Conservation (phyloP, 225 moss, liverwort and hornwort species). For the Physcomitrium patens region DNA sequence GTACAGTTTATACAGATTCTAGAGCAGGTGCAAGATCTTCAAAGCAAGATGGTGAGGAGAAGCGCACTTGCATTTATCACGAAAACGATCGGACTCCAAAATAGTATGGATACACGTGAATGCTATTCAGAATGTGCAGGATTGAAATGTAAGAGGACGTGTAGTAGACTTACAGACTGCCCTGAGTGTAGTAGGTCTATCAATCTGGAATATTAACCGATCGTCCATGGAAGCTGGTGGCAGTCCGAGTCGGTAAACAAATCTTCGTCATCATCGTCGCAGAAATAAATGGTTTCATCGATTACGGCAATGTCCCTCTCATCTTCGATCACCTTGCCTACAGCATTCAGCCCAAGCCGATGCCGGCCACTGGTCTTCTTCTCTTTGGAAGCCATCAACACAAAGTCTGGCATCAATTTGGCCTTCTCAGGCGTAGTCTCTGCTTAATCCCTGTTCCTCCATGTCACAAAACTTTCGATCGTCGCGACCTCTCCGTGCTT, state of each 20-base stretch:
- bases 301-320: slow-evolving; percentile 71
- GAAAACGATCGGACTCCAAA: not conserved
- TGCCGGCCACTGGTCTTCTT: slow-evolving; percentile 71
- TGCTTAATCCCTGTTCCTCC: slow-evolving; percentile 88
- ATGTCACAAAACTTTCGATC: slow-evolving; percentile 76
- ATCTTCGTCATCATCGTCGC: slow-evolving; percentile 87
- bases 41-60: not conserved
- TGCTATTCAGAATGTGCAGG: slow-evolving; percentile 35
- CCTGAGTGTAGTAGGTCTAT: slow-evolving; percentile 17
- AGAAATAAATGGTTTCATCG: slow-evolving; percentile 56
- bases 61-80: not conserved
- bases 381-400: slow-evolving; percentile 81
- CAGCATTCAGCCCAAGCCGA: slow-evolving; percentile 88
- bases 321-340: slow-evolving; percentile 57
- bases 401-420: slow-evolving; percentile 82
- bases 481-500: slow-evolving; percentile 97
- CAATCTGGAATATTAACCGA: slow-evolving; percentile 1
- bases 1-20: too few relatives aligned
- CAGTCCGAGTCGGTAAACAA: not conserved
- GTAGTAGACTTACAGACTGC: not conserved
- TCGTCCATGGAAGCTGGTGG: not conserved
- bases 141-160: slow-evolving; percentile 6
- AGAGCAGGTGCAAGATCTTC: too few relatives aligned
- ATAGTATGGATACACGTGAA: not conserved
- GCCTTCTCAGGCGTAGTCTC: slow-evolving; percentile 89